Base-by-base conservation (phyloP, 192 early-diverging fungal species). In the Backusella liffmaniae region DNA sequence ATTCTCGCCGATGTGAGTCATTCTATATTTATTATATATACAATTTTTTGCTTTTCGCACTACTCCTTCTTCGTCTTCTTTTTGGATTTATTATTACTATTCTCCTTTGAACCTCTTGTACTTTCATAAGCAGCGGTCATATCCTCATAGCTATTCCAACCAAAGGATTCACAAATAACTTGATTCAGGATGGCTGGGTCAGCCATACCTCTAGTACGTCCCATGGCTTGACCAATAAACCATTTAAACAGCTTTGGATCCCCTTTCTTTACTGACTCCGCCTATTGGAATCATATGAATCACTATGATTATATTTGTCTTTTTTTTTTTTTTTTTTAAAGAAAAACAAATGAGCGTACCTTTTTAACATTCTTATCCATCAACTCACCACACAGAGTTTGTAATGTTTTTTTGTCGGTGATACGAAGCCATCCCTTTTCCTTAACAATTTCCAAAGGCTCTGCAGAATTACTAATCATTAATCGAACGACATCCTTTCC, bases 211-310 rank as follows among this genome's bases (percentile, higher is more conserved):
- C 91, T 87, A 6, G 93, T 96, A 59, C 85, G 80, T 42, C 88
- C 84, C 93, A 98, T 94, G 7, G 93, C 86, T 80, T 95, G 89
- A 7, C 95, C 94, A 26, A 96, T 86, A 76, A 98, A 92, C 85
- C 94, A 96, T 35, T 91, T 90, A 5, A 93, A 80, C 37, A 94
- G 67, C 4, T 92, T 89, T 18, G 82, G 62, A 44, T 94, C 92
- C 0, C 94, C 95, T 15, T 80, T 83, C 75, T 86, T 77, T 46
- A 94, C 86, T 10, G 83, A 84, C 15, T 84, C 75, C 0, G 91
- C 90, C 84, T 95, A 66, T n/a, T 18, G 5, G 4, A 49, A 49
- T 0, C 5, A 49, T 16, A 12, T 16, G 6, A 49, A 18, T 68
- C 67, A 7, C 3, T 36, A 4, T 16, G 9, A 6, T 30, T 26